Base-by-base conservation (phyloP, 2,329 filamentous ascomycete species). In the Fusarium robinianum region DNA sequence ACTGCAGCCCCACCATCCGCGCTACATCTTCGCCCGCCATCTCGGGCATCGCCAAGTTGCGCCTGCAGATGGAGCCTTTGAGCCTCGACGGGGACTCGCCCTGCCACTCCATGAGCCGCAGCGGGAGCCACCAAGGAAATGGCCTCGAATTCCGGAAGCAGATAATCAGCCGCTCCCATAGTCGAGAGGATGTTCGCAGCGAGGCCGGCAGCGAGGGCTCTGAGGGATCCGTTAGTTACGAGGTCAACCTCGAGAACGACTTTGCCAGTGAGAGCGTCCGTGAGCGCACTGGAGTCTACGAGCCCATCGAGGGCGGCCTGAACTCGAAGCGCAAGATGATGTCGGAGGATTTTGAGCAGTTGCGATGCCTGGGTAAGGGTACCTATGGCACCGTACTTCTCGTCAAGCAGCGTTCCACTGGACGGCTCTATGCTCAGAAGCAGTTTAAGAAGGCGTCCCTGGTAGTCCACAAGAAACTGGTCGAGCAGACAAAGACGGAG, bases 401-500 rank as follows among this genome's bases (percentile, higher is more conserved):
- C 18, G 95, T 99, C 49, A 94, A 91, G 71, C 92, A 99, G 72
- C 83, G 83, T 36, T 74, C 82, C 19, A 96, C 91, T 2, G 94
- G 94, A 27, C 85, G 88, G 29, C 80, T 99, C 5, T 99, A 91
- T 63, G 95, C 94, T 1, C 95, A 99, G 73, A 99, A 99, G 75
- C 92, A 97, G 70, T 94, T 99, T 72, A 94, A 92, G 68, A 99
- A 99, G 72, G 94, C 95, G 1, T 95, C 90, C 7, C 75, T 99
- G 38, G 90, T 91, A 1, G 89, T 99, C 25, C 91, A 96, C 71
- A 96, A 96, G 77, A 90, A 91, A 67, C 80, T 97, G 21, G 83
- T 99, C 36, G 91, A 97, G 72, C 94, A 97, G 73, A 97, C 94
- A 44, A 96, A 95, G 77, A 97, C 92, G 3, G 94, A 99, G 73